phyloP scores from a whole-genome alignment of 164 flowering plant species.

The Piper betle region DNA sequence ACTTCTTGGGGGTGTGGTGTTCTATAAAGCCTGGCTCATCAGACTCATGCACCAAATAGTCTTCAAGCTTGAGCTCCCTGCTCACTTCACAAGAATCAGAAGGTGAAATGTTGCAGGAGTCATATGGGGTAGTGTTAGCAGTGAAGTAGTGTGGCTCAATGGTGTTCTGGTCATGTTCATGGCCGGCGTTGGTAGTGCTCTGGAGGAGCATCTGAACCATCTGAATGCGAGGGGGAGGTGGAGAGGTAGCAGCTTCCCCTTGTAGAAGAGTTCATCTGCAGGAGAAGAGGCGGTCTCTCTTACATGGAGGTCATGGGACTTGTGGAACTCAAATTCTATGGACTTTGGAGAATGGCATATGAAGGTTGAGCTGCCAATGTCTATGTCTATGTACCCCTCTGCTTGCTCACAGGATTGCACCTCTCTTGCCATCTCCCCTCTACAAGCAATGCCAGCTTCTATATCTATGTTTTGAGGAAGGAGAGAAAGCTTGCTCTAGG shows the following conservation, averaged over 20 bases:
- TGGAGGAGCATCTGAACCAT: slow-evolving; percentile 60
- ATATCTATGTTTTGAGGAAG: neutral
- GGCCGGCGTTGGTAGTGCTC: slow-evolving; percentile 10
- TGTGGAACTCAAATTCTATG: slow-evolving; percentile 82
- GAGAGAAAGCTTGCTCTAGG: neutral
- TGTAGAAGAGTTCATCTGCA: slow-evolving; percentile 91
- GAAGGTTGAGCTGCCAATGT: slow-evolving; percentile 33
- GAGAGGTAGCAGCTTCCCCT: slow-evolving; percentile 83
- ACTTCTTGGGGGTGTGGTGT: slow-evolving; percentile 19
- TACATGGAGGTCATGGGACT: slow-evolving; percentile 26
- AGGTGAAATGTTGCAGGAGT: slow-evolving; percentile 51
- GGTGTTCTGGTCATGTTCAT: slow-evolving; percentile 6
- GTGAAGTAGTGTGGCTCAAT: slow-evolving; percentile 10
- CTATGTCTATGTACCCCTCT: slow-evolving; percentile 87
- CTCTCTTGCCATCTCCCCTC: slow-evolving; percentile 4
- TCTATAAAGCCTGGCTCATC: slow-evolving; percentile 15
- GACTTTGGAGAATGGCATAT: slow-evolving; percentile 18
- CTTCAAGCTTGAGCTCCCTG: slow-evolving; percentile 49
- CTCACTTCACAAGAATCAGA: slow-evolving; percentile 53
- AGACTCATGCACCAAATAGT: slow-evolving; percentile 44
- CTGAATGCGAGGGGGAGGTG: slow-evolving; percentile 66
- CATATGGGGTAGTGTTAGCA: slow-evolving; percentile 26
- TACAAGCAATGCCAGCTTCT: no score
- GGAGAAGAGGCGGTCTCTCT: slow-evolving; percentile 41
- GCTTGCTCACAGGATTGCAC: slow-evolving; percentile 17